phyloP scores from a whole-genome alignment of 2,329 filamentous ascomycete genomes.

The Endocalyx cinctus region DNA sequence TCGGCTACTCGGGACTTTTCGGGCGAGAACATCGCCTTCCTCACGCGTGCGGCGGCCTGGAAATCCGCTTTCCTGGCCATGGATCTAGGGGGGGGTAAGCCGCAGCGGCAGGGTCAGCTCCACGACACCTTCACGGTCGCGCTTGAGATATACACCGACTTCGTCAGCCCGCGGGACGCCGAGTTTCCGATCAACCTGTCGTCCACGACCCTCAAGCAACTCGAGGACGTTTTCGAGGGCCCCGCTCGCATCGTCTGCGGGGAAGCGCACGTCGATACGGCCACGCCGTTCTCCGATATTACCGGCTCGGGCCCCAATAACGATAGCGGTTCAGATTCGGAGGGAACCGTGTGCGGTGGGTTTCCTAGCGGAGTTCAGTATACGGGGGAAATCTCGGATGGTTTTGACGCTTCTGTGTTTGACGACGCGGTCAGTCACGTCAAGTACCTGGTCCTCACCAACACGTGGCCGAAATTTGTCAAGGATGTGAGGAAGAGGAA shows the following conservation, averaged over 20 bases:
- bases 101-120: conserved; percentile 17
- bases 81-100: too few species aligned
- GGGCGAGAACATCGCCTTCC: conserved; percentile 66
- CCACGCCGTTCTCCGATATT: conserved; percentile 36
- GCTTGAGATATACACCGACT: conserved; percentile 56
- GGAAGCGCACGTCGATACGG: conserved; percentile 34
- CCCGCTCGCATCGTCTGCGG: conserved; percentile 44
- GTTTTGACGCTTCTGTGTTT: conserved; percentile 50
- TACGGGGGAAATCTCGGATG: conserved; percentile 38
- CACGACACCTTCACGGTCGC: conserved; percentile 54
- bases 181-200: conserved; percentile 66
- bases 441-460: conserved; percentile 63
- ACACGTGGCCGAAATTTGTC: conserved; percentile 62
- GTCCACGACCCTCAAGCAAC: conserved; percentile 46
- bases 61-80: conserved; percentile 39
- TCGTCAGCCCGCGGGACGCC: conserved; percentile 56
- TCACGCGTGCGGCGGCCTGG: conserved; percentile 55
- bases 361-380: conserved; percentile 15
- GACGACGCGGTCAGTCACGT: conserved; percentile 55
- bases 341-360: conserved; percentile 11
- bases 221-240: conserved; percentile 53
- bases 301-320: background rate
- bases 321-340: conserved; percentile 2
- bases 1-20: conserved; percentile 64
- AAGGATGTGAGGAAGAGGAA: too few species aligned